phyloP scores from a whole-genome alignment of 140 eudicot species.

The Cichorium intybus region DNA sequence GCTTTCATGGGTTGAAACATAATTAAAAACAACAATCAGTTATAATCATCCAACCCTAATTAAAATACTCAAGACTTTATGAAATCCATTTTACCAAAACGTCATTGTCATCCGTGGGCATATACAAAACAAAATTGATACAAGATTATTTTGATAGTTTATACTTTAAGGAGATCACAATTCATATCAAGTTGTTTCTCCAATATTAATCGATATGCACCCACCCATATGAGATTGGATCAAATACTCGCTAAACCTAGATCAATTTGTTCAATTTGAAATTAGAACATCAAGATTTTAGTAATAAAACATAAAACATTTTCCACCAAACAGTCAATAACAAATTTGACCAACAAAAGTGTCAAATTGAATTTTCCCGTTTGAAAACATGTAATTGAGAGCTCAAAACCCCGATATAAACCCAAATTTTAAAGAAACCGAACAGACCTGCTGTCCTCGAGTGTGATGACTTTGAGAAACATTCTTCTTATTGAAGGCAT shows the following conservation, averaged over 20 bases:
- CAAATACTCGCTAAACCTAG: constrained; percentile 8
- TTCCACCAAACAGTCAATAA: too few relatives aligned
- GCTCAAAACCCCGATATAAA: constrained; percentile 13
- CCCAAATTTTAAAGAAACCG: neutral
- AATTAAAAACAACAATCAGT: too few relatives aligned
- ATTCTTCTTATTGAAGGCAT: constrained; percentile 87
- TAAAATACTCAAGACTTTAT: too few relatives aligned
- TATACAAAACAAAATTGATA: too few relatives aligned
- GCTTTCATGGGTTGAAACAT: too few relatives aligned
- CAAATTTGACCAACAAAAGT: neutral
- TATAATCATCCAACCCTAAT: too few relatives aligned
- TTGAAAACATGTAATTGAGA: constrained; percentile 13
- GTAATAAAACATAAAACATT: neutral
- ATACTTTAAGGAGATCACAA: neutral
- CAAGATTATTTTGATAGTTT: neutral
- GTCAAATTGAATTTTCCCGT: constrained; percentile 14
- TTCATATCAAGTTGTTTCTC: constrained; percentile 8
- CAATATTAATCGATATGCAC: neutral
- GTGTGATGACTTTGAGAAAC: constrained; percentile 82
- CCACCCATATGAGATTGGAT: constrained; percentile 6
- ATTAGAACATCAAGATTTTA: neutral
- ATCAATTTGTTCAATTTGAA: constrained; percentile 1
- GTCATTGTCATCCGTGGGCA: too few relatives aligned
- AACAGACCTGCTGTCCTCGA: constrained; percentile 73
- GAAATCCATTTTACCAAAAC: too few relatives aligned